Evolutionary conservation across 1,284 basidiomycete genomes (phyloP).

Genomic region (Ganoderma resinaceum): DNA sequence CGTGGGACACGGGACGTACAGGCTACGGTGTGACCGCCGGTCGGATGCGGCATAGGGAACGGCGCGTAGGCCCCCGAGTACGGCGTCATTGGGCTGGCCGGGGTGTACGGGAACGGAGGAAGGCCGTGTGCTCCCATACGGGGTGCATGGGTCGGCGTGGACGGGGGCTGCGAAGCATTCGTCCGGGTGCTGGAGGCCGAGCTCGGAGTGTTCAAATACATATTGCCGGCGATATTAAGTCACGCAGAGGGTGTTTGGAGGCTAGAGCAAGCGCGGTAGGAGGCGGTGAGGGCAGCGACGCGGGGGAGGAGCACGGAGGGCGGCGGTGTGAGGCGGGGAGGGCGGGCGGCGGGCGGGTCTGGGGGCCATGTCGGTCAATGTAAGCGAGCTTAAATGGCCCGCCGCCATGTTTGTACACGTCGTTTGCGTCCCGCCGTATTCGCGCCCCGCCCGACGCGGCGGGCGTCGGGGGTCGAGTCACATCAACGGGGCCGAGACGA

Average conservation of each 20-base stretch:
- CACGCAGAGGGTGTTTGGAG: not conserved
- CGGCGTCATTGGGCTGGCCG: conserved; percentile 16
- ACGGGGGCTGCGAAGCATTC: conserved; percentile 17
- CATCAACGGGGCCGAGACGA: conserved; percentile 27
- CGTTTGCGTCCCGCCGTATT: conserved; percentile 23
- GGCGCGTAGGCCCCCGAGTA: conserved; percentile 15
- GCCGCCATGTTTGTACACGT: conserved; percentile 16
- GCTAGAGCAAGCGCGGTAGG: not conserved
- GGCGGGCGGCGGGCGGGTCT: conserved; percentile 25
- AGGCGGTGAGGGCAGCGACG: conserved; percentile 1
- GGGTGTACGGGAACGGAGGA: conserved; percentile 18
- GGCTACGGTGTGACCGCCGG: conserved; percentile 14
- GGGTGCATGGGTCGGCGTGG: conserved; percentile 26
- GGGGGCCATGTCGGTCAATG: conserved; percentile 22
- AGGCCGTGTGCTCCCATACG: conserved; percentile 20
- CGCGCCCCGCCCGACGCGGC: conserved; percentile 23
- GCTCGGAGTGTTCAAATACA: conserved; percentile 26
- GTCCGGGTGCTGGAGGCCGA: conserved; percentile 16
- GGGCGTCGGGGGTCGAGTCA: conserved; percentile 33
- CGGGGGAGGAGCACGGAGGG: not conserved
- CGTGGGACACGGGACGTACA: conserved; percentile 26
- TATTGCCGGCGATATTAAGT: conserved; percentile 7
- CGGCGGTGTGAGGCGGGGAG: conserved; percentile 20
- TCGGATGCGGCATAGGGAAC: conserved; percentile 13
- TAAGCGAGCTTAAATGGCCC: conserved; percentile 25